These are phyloP conservation scores for Arabis hirsuta DNA, from an alignment of 345 rosid species.

Conservation along the genomic window DNA sequence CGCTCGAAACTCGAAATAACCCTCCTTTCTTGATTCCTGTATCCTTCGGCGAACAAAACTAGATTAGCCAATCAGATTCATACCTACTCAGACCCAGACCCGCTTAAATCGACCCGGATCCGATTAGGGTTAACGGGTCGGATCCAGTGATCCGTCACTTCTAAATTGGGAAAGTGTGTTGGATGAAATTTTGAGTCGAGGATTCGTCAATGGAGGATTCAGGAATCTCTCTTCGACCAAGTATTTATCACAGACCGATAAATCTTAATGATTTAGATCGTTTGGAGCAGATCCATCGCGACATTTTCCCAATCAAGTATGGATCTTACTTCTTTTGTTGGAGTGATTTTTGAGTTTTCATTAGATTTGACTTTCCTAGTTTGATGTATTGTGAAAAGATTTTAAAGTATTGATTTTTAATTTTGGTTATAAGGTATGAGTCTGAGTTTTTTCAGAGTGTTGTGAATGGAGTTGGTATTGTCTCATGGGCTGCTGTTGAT, in stretches of 20 bases:
- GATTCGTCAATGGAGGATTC: conserved; percentile 53
- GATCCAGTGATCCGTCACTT: conserved; percentile 31
- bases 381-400: not conserved
- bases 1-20: conserved; percentile 24
- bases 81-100: conserved; percentile 6
- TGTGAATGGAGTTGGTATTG: conserved; percentile 68
- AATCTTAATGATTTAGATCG: conserved; percentile 64
- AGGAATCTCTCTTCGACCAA: conserved; percentile 50
- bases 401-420: conserved; percentile 17
- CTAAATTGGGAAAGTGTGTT: not conserved
- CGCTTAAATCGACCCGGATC: not conserved
- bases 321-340: not conserved
- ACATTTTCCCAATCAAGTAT: conserved; percentile 80
- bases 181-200: conserved; percentile 15
- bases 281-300: conserved; percentile 67
- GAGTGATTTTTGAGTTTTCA: not conserved
- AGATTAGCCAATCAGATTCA: conserved; percentile 30
- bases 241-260: conserved; percentile 66
- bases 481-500: conserved; percentile 94
- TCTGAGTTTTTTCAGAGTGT: conserved; percentile 79
- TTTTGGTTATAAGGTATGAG: conserved; percentile 61
- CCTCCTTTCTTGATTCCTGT: conserved; percentile 1
- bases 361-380: not conserved
- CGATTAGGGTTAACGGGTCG: conserved; percentile 19
- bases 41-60: conserved; percentile 12